Base-by-base conservation (phyloP, 2,329 filamentous ascomycete genomes). In the Fusarium acutatum region DNA sequence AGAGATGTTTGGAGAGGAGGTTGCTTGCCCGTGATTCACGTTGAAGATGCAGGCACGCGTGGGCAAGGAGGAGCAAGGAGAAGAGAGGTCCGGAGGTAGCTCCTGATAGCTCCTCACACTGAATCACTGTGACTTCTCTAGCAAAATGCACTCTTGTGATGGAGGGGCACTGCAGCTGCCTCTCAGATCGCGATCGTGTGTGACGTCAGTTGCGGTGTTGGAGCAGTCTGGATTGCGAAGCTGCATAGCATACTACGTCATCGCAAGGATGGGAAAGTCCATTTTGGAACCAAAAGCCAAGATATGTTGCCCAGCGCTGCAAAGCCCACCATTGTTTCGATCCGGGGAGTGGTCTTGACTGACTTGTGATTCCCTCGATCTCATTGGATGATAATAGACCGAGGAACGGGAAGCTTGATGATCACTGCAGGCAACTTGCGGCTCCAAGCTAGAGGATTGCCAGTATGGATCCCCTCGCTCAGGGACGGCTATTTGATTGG, bases 401-500 rank as follows among this genome's bases (percentile, higher is more conserved):
- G 52, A 63, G 60, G 52, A 40, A 60, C 72, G 72, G 72, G 64
- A 75, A 67, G 57, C 49, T 52, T 74, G 71, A 49, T 65, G 72
- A 74, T 74, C 72, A 60, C 57, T 72, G 64, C 68, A 72, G 35
- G 68, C 54, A 65, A 15, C 53, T 74, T 71, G 63, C 52, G 64
- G 62, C 67, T 66, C 68, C 46, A 60, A 52, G 43, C 57, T 64
- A 34, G 40, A 72, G 52, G 54, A 40, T 47, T 47, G 43, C 41
- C 44, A 30, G n/a, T 18, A 46, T 50, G 57, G 59, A 34, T 61
- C 57, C 64, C 54, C 52, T 38, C 20, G 44, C 43, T 52, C 60
- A 73, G 69, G 73, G 66, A 47, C 64, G 24, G 13, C 6, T 10
- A 22, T 11, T 0, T 72, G 24, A 75, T 78, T 77, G 75, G 75